Evolutionary conservation across 2,329 filamentous ascomycete species (phyloP).

Genomic region (Bipolaris bicolor): DNA sequence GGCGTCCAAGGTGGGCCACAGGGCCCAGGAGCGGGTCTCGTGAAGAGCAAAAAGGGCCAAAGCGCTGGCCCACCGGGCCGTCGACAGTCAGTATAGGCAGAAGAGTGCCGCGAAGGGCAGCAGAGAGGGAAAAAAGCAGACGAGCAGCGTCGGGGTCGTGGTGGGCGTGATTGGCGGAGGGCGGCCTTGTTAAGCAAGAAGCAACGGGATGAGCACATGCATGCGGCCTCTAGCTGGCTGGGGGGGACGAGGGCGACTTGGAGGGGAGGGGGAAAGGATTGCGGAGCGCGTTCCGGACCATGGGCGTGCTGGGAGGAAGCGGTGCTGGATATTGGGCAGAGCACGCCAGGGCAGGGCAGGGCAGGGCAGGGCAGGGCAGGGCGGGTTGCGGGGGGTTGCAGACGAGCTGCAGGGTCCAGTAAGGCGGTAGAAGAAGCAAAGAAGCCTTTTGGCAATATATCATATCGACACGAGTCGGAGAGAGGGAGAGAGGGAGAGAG

Average conservation of each 20-base stretch:
- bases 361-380: not conserved
- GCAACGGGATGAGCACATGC: slow-evolving; percentile 26
- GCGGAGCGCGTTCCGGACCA: slow-evolving; percentile 25
- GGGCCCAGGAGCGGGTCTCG: slow-evolving; percentile 39
- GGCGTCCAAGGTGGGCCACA: slow-evolving; percentile 26
- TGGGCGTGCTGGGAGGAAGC: not conserved
- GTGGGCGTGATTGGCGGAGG: slow-evolving; percentile 31
- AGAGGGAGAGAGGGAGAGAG: slow-evolving; percentile 19
- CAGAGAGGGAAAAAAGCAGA: not conserved
- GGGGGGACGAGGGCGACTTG: no score
- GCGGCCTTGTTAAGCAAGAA: slow-evolving; percentile 22
- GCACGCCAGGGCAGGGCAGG: not conserved
- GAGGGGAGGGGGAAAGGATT: no score
- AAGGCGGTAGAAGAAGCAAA: slow-evolving; percentile 14
- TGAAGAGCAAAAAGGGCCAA: slow-evolving; percentile 40
- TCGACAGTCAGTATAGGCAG: slow-evolving; percentile 19
- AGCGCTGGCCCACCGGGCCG: slow-evolving; percentile 37
- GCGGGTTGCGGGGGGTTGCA: slow-evolving; percentile 25
- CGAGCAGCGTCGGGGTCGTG: not conserved
- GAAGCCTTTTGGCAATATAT: slow-evolving; percentile 11
- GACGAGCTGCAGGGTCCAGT: slow-evolving; percentile 30
- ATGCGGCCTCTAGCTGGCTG: not conserved
- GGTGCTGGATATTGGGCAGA: not conserved
- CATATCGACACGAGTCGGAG: slow-evolving; percentile 3
- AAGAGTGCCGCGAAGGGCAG: slow-evolving; percentile 10